These are phyloP conservation scores for Pistacia atlantica DNA, from an alignment of 345 rosid genomes.

Conservation along the genomic window DNA sequence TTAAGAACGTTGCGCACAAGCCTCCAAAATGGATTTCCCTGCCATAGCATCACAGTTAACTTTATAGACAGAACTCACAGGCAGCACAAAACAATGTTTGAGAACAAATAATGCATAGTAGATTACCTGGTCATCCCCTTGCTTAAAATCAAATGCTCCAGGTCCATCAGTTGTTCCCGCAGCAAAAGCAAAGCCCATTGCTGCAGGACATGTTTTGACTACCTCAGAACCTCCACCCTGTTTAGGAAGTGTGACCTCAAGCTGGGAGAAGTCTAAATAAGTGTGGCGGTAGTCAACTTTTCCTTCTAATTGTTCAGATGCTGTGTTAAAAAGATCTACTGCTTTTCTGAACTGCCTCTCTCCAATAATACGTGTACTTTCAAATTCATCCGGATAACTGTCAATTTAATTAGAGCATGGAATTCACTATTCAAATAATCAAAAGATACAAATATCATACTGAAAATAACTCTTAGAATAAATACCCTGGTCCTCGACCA, in stretches of 20 bases:
- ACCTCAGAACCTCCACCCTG: conserved; percentile 69
- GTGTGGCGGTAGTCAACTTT: conserved; percentile 80
- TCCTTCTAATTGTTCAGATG: conserved; percentile 80
- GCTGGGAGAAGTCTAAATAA: conserved; percentile 84
- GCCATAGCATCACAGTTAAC: conserved; percentile 15
- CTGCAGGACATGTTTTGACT: conserved; percentile 92
- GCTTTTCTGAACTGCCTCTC: conserved; percentile 90
- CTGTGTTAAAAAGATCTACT: conserved; percentile 72
- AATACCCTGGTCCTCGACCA: conserved; percentile 98
- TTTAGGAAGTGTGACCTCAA: conserved; percentile 63
- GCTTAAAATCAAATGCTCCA: conserved; percentile 97
- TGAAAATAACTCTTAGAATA: conserved; percentile 4
- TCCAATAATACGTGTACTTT: conserved; percentile 90
- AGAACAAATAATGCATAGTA: background rate
- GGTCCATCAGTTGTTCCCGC: conserved; percentile 99
- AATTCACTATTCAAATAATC: conserved; percentile 11
- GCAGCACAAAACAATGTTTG: conserved; percentile 13
- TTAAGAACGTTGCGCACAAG: conserved; percentile 76
- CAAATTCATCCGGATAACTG: conserved; percentile 96
- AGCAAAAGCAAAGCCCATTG: conserved; percentile 97
- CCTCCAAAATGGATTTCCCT: conserved; percentile 98
- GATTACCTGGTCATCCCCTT: conserved; percentile 87
- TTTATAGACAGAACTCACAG: conserved; percentile 15
- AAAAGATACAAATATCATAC: background rate
- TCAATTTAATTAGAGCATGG: conserved; percentile 24